A percentile compares a stretch with the other conserved stretches of the same genome.
Evolutionary conservation across 192 early-diverging fungal genomes (phyloP).

Genomic region (Oehlia diaphana): DNA sequence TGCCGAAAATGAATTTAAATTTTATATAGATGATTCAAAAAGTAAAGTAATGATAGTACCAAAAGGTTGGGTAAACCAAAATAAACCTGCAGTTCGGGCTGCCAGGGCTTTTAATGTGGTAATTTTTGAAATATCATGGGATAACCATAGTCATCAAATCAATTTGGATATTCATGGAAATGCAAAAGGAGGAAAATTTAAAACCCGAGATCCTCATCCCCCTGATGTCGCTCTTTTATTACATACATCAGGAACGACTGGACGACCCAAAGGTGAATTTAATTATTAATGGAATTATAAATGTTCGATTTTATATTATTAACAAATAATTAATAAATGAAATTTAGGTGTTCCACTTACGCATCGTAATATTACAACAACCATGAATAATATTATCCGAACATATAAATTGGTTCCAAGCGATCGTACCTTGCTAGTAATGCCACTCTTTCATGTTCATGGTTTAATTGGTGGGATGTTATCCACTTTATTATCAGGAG

Average conservation of each 20-base stretch:
- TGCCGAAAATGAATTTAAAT: slow-evolving; percentile 69
- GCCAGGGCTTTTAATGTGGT: slow-evolving; percentile 49
- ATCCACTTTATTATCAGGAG: slow-evolving; percentile 68
- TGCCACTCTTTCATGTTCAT: slow-evolving; percentile 89
- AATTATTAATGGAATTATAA: background rate
- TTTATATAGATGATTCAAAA: slow-evolving; percentile 74
- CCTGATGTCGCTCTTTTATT: slow-evolving; percentile 71
- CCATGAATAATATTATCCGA: slow-evolving; percentile 71
- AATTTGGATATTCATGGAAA: slow-evolving; percentile 12
- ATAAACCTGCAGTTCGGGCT: slow-evolving; percentile 57
- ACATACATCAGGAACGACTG: slow-evolving; percentile 83
- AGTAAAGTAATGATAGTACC: slow-evolving; percentile 64
- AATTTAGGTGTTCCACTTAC: slow-evolving; percentile 71
- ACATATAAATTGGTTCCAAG: slow-evolving; percentile 61
- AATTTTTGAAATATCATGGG: slow-evolving; percentile 62
- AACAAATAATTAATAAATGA: background rate
- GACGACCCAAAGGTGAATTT: slow-evolving; percentile 62
- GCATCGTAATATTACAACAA: slow-evolving; percentile 70
- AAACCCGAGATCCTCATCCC: slow-evolving; percentile 37
- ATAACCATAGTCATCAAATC: slow-evolving; percentile 34
- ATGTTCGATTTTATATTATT: background rate
- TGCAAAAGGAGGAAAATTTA: background rate
- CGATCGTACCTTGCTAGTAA: slow-evolving; percentile 74
- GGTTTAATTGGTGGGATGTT: slow-evolving; percentile 77
- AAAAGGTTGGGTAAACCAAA: slow-evolving; percentile 43